A percentile compares a stretch with the other conserved stretches of the same genome.
Evolutionary conservation across 2,329 filamentous ascomycete genomes (phyloP).

Genomic region (Botrytis paeoniae): DNA sequence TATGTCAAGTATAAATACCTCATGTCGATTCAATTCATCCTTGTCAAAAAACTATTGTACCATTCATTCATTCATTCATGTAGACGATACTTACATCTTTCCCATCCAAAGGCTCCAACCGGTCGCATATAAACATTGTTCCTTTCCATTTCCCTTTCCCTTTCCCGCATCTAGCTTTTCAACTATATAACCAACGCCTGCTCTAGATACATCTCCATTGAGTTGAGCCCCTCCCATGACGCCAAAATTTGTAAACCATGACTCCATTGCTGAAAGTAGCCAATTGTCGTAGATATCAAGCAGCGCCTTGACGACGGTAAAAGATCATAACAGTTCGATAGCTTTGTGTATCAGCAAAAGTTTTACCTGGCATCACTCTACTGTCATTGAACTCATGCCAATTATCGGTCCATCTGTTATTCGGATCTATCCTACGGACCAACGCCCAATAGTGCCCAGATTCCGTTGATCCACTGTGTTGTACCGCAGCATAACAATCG

Average conservation of each 20-base stretch:
- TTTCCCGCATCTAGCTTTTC: background rate
- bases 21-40: too few species aligned
- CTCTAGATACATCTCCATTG: background rate
- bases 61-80: slow-evolving; percentile 1
- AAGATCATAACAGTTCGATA: background rate
- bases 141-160: background rate
- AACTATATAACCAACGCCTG: slow-evolving; percentile 7
- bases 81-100: background rate
- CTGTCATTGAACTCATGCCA: slow-evolving; percentile 19
- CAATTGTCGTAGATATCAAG: background rate
- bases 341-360: slow-evolving; percentile 13
- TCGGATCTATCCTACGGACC: slow-evolving; percentile 13
- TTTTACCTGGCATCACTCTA: background rate
- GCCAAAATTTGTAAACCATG: background rate
- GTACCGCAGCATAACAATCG: slow-evolving; percentile 13
- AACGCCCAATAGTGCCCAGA: slow-evolving; percentile 15
- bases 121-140: slow-evolving; percentile 28
- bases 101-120: background rate
- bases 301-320: slow-evolving; percentile 8
- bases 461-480: background rate
- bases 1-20: background rate
- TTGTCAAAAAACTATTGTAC: background rate
- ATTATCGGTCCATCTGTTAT: slow-evolving; percentile 7
- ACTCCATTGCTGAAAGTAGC: background rate
- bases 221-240: background rate